A percentile compares a stretch with the other conserved stretches of the same genome.
phyloP scores from a whole-genome alignment of 768 basidiomycete genomes.

The Suillus bovinus region DNA sequence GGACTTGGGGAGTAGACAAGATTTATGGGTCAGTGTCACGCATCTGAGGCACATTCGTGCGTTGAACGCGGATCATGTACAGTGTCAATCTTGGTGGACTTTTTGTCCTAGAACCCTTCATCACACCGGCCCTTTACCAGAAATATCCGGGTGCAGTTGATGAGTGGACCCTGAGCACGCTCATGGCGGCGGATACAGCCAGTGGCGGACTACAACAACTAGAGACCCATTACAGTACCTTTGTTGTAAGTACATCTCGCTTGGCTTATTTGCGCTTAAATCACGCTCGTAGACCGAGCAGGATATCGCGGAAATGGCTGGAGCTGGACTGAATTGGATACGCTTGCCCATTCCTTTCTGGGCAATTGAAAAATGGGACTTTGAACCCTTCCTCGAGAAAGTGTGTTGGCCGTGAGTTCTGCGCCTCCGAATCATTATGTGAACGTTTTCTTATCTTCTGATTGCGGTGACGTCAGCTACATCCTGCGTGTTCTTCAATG shows the following conservation, averaged over 20 bases:
- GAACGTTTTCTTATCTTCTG: neutral
- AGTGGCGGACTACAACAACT: conserved; percentile 66
- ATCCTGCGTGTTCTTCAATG: conserved; percentile 74
- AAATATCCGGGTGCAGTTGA: conserved; percentile 57
- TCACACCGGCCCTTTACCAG: conserved; percentile 63
- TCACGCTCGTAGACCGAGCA: conserved; percentile 65
- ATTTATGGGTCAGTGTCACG: conserved; percentile 51
- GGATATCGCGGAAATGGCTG: conserved; percentile 88
- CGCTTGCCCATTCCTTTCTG: conserved; percentile 83
- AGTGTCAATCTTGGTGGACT: conserved; percentile 75
- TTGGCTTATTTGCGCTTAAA: neutral
- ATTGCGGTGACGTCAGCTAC: conserved; percentile 44
- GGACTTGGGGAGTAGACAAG: conserved; percentile 66
- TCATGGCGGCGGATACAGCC: conserved; percentile 66
- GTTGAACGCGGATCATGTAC: neutral
- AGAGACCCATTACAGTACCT: conserved; percentile 78
- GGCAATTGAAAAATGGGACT: conserved; percentile 75
- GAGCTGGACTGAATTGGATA: conserved; percentile 84
- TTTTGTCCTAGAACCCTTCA: conserved; percentile 80
- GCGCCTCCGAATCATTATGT: conserved; percentile 4
- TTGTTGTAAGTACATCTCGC: conserved; percentile 56
- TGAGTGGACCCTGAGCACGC: conserved; percentile 66
- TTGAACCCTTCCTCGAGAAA: conserved; percentile 75
- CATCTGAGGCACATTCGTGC: neutral
- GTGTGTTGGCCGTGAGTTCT: conserved; percentile 69